Evolutionary conservation across 2,329 filamentous ascomycete genomes (phyloP), one percentile per base, ranked within the genome.

Genomic region (Ilyonectria sp.): DNA sequence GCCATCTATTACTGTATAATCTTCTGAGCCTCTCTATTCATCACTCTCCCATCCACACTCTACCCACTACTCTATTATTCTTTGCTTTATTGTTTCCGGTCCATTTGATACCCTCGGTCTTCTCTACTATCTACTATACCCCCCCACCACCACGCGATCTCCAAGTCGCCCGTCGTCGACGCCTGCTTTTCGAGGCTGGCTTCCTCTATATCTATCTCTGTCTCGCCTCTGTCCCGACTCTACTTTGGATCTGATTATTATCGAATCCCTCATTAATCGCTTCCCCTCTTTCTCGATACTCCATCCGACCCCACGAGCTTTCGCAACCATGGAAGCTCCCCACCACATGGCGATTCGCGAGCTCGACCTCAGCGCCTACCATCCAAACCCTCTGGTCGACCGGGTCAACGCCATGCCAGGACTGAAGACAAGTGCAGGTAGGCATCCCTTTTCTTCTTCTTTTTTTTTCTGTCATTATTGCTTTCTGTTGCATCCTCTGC

Each of bases 351-450:
- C 74, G 46, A 79, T 86, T 74, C 80, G 83, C 71, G 85, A 87
- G 81, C 83, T 87, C 70, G 83, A 88, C 73, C 77, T 89, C 73
- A 84, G 84, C 69, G 79, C 81, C 61, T 85, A 81, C 68, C 80
- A 84, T 63, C 79, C 83, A 50, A 83, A 81, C 70, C 84, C 85
- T 56, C 82, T 89, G 70, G 84, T 84, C 62, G 85, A 88, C 77
- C 84, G 83, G 72, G 84, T 90, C 79, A 89, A 86, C 76, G 82
- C 85, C 46, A 84, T 90, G 47, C 88, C 88, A 3, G 88, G 84
- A 35, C 80, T 90, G 60, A 89, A 86, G 76, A 89, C 87, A 69
- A 90, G 88, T 76, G 85, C 88, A 76, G 88, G 88, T 90, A 79
- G 86, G 88, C 80, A 60, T 8, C 67, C 54, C 63, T 65, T 65